Percentiles rank a stretch among this genome's conserved stretches.
These are phyloP conservation scores for Dioszegia aurantiaca DNA, from an alignment of 768 basidiomycete species.

Conservation along the genomic window DNA sequence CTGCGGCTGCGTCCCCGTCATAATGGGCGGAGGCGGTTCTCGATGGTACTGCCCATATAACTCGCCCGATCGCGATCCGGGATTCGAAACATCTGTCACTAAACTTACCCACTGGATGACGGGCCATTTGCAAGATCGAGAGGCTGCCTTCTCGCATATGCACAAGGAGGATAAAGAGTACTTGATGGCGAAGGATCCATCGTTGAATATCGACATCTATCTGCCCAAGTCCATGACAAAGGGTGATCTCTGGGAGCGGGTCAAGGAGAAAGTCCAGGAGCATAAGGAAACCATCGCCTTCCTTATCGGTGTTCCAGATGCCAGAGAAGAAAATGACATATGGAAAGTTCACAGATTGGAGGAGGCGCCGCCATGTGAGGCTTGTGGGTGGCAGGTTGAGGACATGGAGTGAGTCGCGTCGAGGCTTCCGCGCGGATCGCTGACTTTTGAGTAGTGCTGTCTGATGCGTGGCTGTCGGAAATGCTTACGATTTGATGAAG, in stretches of 20 bases:
- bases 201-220: background rate
- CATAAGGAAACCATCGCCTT: background rate
- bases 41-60: slow-evolving; percentile 3
- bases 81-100: background rate
- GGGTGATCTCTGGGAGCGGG: background rate
- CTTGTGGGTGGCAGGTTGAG: background rate
- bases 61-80: background rate
- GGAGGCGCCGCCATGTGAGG: background rate
- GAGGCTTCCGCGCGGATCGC: no score
- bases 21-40: background rate
- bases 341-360: background rate
- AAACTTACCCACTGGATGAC: slow-evolving; percentile 2
- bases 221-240: background rate
- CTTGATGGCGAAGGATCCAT: background rate
- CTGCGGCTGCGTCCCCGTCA: background rate
- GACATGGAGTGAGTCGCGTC: background rate
- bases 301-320: background rate
- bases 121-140: slow-evolving; percentile 1
- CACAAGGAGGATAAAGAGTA: background rate
- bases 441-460: no score
- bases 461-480: no score
- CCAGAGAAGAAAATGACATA: background rate
- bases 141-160: background rate
- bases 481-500: no score
- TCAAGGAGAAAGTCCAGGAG: background rate